Evolutionary conservation across 2,329 filamentous ascomycete genomes (phyloP).

Genomic region (Sporothrix globosa): DNA sequence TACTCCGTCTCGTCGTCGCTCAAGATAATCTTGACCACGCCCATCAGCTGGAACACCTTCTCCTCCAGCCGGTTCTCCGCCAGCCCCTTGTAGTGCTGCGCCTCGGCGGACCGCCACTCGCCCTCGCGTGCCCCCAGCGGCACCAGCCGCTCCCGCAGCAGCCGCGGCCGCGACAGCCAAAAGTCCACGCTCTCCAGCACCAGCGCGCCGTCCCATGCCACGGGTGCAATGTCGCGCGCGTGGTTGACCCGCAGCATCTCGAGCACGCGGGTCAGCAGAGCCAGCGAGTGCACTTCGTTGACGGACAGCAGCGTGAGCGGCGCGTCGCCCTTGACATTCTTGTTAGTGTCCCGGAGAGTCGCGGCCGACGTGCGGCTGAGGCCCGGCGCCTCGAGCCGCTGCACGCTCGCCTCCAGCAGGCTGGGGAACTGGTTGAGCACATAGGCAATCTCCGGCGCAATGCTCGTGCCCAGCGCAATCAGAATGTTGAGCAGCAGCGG

Average conservation of each 20-base stretch:
- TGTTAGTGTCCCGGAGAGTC: background rate
- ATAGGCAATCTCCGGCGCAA: constrained; percentile 80
- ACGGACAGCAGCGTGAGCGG: constrained; percentile 74
- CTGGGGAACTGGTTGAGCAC: constrained; percentile 89
- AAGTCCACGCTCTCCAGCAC: constrained; percentile 84
- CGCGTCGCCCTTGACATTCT: constrained; percentile 41
- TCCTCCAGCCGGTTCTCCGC: constrained; percentile 72
- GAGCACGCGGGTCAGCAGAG: constrained; percentile 74
- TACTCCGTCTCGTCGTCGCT: constrained; percentile 48
- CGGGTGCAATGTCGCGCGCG: constrained; percentile 69
- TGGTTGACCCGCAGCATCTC: constrained; percentile 66
- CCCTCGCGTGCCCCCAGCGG: constrained; percentile 73
- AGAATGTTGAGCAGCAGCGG: constrained; percentile 89
- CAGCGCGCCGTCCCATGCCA: constrained; percentile 73
- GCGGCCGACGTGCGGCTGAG: constrained; percentile 50
- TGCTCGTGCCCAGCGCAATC: constrained; percentile 74
- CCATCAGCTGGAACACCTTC: constrained; percentile 71
- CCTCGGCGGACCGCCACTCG: constrained; percentile 58
- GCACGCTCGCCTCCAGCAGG: constrained; percentile 72
- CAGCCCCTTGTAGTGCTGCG: constrained; percentile 41
- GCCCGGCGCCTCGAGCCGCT: constrained; percentile 67
- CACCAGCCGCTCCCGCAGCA: constrained; percentile 72
- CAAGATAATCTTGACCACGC: constrained; percentile 60
- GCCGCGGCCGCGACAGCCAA: constrained; percentile 70
- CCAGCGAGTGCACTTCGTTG: constrained; percentile 76